These are phyloP conservation scores for Psilocybe cubensis DNA, from an alignment of 768 basidiomycete genomes.

Conservation along the genomic window DNA sequence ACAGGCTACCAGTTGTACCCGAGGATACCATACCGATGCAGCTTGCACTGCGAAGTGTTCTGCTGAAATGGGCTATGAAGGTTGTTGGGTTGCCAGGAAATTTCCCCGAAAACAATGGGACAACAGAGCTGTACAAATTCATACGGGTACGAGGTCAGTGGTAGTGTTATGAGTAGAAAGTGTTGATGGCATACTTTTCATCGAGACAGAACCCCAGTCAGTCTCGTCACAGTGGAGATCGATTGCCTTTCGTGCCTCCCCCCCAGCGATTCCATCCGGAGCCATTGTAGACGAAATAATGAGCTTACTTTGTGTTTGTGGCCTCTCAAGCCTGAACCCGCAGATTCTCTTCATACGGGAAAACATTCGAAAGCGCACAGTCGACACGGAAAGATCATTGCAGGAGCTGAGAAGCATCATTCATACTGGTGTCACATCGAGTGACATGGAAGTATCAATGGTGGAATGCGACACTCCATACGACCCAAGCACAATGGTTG, in stretches of 20 bases:
- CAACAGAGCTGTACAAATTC: background rate
- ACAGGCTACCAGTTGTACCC: constrained; percentile 1
- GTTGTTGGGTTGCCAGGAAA: background rate
- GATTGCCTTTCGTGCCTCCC: constrained; percentile 4
- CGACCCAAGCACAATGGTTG: constrained; percentile 4
- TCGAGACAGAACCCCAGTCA: constrained; percentile 2
- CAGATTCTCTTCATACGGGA: background rate
- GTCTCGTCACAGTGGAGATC: constrained; percentile 10
- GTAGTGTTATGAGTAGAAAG: background rate
- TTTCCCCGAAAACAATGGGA: background rate
- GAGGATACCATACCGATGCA: constrained; percentile 10
- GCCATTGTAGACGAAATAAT: background rate
- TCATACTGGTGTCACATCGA: constrained; percentile 7
- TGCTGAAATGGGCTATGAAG: constrained; percentile 3
- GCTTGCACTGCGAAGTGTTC: constrained; percentile 4
- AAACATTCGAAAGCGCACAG: background rate
- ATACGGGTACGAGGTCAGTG: background rate
- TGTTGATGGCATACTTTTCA: background rate
- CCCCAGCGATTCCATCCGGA: background rate
- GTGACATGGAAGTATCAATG: constrained; percentile 8
- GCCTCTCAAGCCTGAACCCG: background rate
- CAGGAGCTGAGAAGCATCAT: background rate
- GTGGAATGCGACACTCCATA: background rate
- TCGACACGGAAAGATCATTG: background rate
- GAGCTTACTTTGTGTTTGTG: constrained; percentile 8